Percentiles rank a stretch among this genome's conserved stretches.
Evolutionary conservation across 768 basidiomycete genomes (phyloP).

Genomic region (Xanthoconium stramineum): DNA sequence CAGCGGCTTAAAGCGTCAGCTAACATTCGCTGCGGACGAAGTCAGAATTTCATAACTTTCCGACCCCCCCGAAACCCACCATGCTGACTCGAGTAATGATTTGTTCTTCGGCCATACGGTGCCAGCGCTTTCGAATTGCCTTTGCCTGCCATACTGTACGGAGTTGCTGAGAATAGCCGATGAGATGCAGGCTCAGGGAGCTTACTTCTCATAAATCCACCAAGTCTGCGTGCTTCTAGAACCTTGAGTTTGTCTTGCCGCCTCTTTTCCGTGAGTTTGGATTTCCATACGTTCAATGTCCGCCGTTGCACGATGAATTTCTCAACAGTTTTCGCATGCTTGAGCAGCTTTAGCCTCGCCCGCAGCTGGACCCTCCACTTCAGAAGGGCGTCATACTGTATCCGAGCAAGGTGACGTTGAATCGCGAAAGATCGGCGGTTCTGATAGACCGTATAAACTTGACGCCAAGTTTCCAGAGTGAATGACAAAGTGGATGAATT

Average conservation of each 20-base stretch:
- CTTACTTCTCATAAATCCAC: constrained; percentile 28
- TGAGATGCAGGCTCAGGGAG: constrained; percentile 20
- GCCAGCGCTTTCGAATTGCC: constrained; percentile 37
- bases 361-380: constrained; percentile 58
- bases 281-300: constrained; percentile 48
- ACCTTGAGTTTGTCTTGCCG: constrained; percentile 44
- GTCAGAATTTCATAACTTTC: constrained; percentile 1
- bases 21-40: constrained; percentile 46
- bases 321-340: constrained; percentile 53
- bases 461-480: constrained; percentile 46
- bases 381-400: constrained; percentile 45
- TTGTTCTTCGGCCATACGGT: constrained; percentile 42
- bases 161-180: constrained; percentile 7
- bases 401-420: constrained; percentile 32
- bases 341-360: constrained; percentile 44
- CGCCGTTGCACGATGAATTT: constrained; percentile 48
- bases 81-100: constrained; percentile 38
- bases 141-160: constrained; percentile 47
- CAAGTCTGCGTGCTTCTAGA: constrained; percentile 39
- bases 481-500: constrained; percentile 38
- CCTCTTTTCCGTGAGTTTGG: constrained; percentile 40
- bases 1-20: constrained; percentile 50
- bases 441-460: constrained; percentile 40
- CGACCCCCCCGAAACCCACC: constrained; percentile 29
- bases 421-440: constrained; percentile 48